Evolutionary conservation across 1,284 basidiomycete species (phyloP).

Genomic region (Sphaerobolus stellatus): DNA sequence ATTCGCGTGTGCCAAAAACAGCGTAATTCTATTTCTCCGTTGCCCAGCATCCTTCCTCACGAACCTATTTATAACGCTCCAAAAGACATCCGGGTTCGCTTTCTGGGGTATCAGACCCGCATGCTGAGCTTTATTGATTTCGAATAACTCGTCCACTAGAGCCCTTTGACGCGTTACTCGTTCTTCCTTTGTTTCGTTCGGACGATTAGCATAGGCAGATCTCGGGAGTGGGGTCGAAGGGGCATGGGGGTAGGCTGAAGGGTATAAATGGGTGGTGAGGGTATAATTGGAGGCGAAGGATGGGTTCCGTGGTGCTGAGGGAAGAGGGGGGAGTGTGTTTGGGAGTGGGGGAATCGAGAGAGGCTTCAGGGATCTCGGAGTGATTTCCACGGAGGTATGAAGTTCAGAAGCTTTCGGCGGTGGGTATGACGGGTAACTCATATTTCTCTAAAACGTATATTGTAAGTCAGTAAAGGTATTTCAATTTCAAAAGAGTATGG

Average conservation of each 20-base stretch:
- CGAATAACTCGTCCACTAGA: background rate
- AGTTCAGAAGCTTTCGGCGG: too few relatives aligned
- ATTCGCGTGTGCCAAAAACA: slow-evolving; percentile 77
- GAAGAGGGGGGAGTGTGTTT: too few relatives aligned
- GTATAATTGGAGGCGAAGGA: too few relatives aligned
- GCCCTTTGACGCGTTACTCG: background rate
- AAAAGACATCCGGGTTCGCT: slow-evolving; percentile 43
- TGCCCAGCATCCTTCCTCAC: slow-evolving; percentile 29
- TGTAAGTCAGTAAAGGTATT: too few relatives aligned
- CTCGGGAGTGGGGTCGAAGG: background rate
- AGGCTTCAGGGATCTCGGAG: too few relatives aligned
- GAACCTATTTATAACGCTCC: slow-evolving; percentile 60
- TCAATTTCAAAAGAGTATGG: too few relatives aligned
- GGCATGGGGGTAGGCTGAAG: slow-evolving; percentile 58
- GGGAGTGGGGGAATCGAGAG: too few relatives aligned
- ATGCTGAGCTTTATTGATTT: background rate
- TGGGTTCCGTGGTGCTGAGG: too few relatives aligned
- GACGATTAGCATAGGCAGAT: background rate
- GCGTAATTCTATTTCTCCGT: slow-evolving; percentile 48
- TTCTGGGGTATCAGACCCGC: slow-evolving; percentile 5
- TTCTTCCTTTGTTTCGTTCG: slow-evolving; percentile 1
- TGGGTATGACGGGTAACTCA: too few relatives aligned
- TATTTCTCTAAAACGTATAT: too few relatives aligned
- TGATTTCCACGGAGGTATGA: too few relatives aligned
- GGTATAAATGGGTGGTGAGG: slow-evolving; percentile 69